A percentile compares a stretch with the other conserved stretches of the same genome.
These are phyloP conservation scores for Larix kaempferi DNA, from an alignment of 75 land plant genomes.

Conservation along the genomic window DNA sequence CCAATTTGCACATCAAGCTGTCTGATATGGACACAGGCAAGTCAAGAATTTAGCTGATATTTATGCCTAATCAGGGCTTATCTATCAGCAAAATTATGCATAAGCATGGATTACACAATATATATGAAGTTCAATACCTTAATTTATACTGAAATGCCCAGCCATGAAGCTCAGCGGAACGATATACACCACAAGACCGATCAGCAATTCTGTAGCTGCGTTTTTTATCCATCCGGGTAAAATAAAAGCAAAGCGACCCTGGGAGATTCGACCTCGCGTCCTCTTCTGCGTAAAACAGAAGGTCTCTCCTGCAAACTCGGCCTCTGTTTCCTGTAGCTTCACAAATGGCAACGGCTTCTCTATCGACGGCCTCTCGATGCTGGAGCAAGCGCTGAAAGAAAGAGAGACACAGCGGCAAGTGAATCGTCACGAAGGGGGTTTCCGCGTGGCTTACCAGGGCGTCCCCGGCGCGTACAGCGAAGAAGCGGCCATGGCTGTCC, in stretches of 20 bases:
- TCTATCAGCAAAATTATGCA: no score
- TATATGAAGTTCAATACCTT: no score
- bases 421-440: no score
- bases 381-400: neutral
- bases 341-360: neutral
- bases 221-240: neutral
- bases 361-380: neutral
- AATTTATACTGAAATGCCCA: no score
- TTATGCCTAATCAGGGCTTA: no score
- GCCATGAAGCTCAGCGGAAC: no score
- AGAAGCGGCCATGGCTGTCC: constrained; percentile 22
- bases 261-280: neutral
- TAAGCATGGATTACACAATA: no score
- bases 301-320: neutral
- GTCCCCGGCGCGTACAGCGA: constrained; percentile 34
- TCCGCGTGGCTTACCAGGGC: constrained; percentile 38
- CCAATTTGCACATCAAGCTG: no score
- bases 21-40: no score
- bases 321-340: neutral
- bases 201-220: no score
- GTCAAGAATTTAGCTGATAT: no score
- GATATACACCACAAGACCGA: no score
- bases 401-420: neutral
- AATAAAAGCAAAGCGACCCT: neutral
- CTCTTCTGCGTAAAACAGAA: neutral